phyloP scores from a whole-genome alignment of 2,329 filamentous ascomycete genomes.

The Raffaelea ambrosiae region DNA sequence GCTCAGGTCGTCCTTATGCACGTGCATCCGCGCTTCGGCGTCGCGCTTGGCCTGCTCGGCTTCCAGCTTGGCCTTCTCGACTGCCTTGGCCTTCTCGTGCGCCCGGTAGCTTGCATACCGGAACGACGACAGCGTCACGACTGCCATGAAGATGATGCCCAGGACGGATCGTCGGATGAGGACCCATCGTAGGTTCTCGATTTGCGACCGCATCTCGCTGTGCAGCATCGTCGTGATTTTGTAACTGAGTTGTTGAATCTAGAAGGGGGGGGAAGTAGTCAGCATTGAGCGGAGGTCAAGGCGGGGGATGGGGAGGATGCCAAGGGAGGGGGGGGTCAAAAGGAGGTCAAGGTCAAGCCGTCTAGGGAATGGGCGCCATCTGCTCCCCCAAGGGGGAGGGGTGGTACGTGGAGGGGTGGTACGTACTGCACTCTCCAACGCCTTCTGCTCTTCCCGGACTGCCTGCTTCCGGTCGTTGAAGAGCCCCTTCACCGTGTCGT shows the following conservation, averaged over 20 bases:
- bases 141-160: slow-evolving; percentile 58
- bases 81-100: slow-evolving; percentile 39
- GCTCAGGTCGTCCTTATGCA: slow-evolving; percentile 32
- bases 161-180: slow-evolving; percentile 55
- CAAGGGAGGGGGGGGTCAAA: neutral
- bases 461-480: slow-evolving; percentile 95
- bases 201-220: slow-evolving; percentile 83
- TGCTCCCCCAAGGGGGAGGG: too few species aligned
- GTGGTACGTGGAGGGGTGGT: too few species aligned
- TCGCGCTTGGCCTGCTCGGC: slow-evolving; percentile 30
- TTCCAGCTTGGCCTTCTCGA: slow-evolving; percentile 37
- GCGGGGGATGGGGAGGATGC: neutral
- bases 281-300: too few species aligned
- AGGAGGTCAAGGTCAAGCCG: neutral
- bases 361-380: too few species aligned
- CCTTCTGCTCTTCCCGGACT: slow-evolving; percentile 78
- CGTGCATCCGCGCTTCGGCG: slow-evolving; percentile 33
- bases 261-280: too few species aligned
- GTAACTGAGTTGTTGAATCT: slow-evolving; percentile 92
- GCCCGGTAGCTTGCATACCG: slow-evolving; percentile 50
- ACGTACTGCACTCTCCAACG: slow-evolving; percentile 68
- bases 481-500: slow-evolving; percentile 88
- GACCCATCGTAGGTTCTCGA: slow-evolving; percentile 87
- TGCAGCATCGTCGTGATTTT: slow-evolving; percentile 88
- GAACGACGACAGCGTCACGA: slow-evolving; percentile 50